Evolutionary conservation across 2,329 filamentous ascomycete species (phyloP).

Genomic region (Chaetomium sp.): DNA sequence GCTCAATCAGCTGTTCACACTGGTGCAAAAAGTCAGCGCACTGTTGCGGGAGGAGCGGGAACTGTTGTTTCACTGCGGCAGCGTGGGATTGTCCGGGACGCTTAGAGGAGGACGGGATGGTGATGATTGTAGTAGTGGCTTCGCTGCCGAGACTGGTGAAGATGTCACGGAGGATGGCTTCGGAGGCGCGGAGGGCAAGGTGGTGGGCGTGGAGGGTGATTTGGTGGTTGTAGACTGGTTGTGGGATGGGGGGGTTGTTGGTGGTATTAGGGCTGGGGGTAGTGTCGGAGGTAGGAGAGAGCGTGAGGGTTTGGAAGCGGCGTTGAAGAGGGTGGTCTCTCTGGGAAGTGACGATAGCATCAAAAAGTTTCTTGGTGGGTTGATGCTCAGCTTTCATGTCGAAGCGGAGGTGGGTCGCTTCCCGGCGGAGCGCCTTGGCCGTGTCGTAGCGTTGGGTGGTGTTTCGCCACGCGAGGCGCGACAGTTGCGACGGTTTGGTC

Average conservation of each 20-base stretch:
- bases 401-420: conserved; percentile 20
- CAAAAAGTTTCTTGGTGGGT: conserved; percentile 33
- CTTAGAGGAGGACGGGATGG: neutral
- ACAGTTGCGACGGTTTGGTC: neutral
- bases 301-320: conserved; percentile 12
- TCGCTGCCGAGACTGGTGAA: neutral
- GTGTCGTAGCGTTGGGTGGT: neutral
- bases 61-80: no score
- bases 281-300: conserved; percentile 5
- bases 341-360: conserved; percentile 27
- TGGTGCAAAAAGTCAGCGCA: neutral
- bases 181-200: conserved; percentile 27
- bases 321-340: neutral
- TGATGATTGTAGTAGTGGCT: neutral
- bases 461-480: neutral
- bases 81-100: neutral
- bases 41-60: no score
- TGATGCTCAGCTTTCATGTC: conserved; percentile 29
- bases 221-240: conserved; percentile 18
- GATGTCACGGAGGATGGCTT: conserved; percentile 20
- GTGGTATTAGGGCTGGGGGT: neutral
- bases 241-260: conserved; percentile 5
- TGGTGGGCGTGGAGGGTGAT: conserved; percentile 26
- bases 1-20: conserved; percentile 28
- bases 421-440: conserved; percentile 15